Percentiles rank a stretch among this genome's conserved stretches.
These are phyloP conservation scores for Akanthomyces lecanii DNA, from an alignment of 2,329 filamentous ascomycete species.

Conservation along the genomic window DNA sequence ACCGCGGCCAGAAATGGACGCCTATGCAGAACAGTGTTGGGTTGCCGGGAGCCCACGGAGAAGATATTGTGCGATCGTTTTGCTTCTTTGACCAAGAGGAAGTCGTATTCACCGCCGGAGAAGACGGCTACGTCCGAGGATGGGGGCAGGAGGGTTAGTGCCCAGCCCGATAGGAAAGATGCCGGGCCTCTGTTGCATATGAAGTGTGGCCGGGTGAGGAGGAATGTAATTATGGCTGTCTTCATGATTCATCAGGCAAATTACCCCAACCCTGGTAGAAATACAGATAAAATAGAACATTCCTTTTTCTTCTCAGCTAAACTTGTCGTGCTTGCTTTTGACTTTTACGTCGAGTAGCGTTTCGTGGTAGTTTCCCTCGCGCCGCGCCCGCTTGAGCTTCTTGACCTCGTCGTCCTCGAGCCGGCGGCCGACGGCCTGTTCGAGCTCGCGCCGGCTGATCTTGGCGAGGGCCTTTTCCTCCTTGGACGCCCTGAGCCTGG, in stretches of 20 bases:
- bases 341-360: constrained; percentile 79
- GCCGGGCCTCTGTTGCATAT: too few relatives aligned
- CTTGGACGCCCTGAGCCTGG: constrained; percentile 70
- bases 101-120: constrained; percentile 55
- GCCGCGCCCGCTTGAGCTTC: constrained; percentile 73
- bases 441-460: constrained; percentile 80
- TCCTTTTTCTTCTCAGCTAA: constrained; percentile 26
- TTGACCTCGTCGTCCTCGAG: constrained; percentile 84
- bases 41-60: constrained; percentile 59
- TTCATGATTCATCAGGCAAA: neutral
- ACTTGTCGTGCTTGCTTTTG: constrained; percentile 93
- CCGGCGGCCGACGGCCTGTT: constrained; percentile 70
- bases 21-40: constrained; percentile 53
- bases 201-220: too few relatives aligned
- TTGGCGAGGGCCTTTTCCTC: constrained; percentile 81
- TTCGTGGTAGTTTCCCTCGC: constrained; percentile 88
- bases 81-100: constrained; percentile 60
- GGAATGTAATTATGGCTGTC: neutral
- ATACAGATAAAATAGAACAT: neutral
- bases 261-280: neutral
- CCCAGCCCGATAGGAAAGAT: too few relatives aligned
- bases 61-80: constrained; percentile 60
- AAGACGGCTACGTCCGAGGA: constrained; percentile 55
- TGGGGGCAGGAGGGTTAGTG: constrained; percentile 38
- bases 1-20: constrained; percentile 44